phyloP scores from a whole-genome alignment of 495 filamentous ascomycete species.

The Tuber aestivum region DNA sequence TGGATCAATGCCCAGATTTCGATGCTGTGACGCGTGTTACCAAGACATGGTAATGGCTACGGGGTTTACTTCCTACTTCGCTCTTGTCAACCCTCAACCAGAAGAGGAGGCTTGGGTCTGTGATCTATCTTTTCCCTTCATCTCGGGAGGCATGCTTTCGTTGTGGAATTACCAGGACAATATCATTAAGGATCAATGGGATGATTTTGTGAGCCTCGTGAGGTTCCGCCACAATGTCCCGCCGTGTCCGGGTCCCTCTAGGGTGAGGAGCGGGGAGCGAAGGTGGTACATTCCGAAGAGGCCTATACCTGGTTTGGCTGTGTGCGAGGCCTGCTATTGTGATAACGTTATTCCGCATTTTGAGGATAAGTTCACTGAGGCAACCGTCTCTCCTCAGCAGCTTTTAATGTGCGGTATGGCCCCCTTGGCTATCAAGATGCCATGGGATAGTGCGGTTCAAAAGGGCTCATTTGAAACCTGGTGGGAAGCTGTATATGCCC shows the following conservation, averaged over 20 bases:
- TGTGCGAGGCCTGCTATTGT: constrained; percentile 45
- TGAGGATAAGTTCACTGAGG: constrained; percentile 37
- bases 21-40: constrained; percentile 45
- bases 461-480: constrained; percentile 38
- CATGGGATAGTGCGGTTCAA: constrained; percentile 41
- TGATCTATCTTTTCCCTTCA: constrained; percentile 42
- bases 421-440: constrained; percentile 36
- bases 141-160: constrained; percentile 34
- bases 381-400: constrained; percentile 8
- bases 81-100: constrained; percentile 31
- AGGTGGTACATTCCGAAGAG: constrained; percentile 44
- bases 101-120: constrained; percentile 43
- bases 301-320: constrained; percentile 35
- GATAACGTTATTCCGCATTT: constrained; percentile 43
- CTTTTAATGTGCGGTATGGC: constrained; percentile 37
- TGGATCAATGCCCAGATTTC: constrained; percentile 40
- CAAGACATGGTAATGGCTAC: constrained; percentile 43
- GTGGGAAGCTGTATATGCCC: constrained; percentile 38
- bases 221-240: constrained; percentile 30
- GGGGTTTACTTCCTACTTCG: constrained; percentile 38
- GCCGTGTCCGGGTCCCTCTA: constrained; percentile 26
- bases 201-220: constrained; percentile 41
- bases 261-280: constrained; percentile 19
- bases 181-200: constrained; percentile 39
- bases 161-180: constrained; percentile 39